Evolutionary conservation across 2,329 filamentous ascomycete genomes (phyloP).

Genomic region (Nigrospora oryzae): DNA sequence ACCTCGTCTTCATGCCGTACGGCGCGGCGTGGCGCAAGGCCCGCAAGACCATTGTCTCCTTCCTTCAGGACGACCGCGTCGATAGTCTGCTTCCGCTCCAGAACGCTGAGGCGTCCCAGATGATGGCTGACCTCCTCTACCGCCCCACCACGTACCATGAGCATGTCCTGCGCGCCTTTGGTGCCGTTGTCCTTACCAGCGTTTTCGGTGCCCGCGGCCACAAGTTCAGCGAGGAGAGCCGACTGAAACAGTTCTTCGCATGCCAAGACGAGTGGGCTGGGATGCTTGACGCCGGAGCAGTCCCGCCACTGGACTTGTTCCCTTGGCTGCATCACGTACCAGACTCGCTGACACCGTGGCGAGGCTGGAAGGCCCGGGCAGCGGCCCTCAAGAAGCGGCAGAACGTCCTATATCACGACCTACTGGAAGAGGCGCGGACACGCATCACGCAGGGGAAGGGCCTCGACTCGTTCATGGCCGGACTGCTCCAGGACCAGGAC

Average conservation of each 20-base stretch:
- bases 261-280: slow-evolving; percentile 7
- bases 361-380: slow-evolving; percentile 8
- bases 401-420: slow-evolving; percentile 8
- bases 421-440: slow-evolving; percentile 5
- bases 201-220: slow-evolving; percentile 10
- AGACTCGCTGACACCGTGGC: slow-evolving; percentile 12
- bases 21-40: slow-evolving; percentile 10
- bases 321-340: slow-evolving; percentile 11
- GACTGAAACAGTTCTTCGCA: slow-evolving; percentile 8
- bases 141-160: slow-evolving; percentile 5
- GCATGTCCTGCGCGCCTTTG: slow-evolving; percentile 8
- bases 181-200: slow-evolving; percentile 9
- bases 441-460: slow-evolving; percentile 4
- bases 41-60: slow-evolving; percentile 10
- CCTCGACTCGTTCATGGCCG: slow-evolving; percentile 8
- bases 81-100: slow-evolving; percentile 8
- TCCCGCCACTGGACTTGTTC: slow-evolving; percentile 11
- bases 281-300: slow-evolving; percentile 5
- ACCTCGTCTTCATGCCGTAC: slow-evolving; percentile 9
- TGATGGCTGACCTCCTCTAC: slow-evolving; percentile 12
- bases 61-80: slow-evolving; percentile 8
- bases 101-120: slow-evolving; percentile 11
- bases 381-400: slow-evolving; percentile 5
- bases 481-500: slow-evolving; percentile 6
- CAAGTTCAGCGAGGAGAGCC: slow-evolving; percentile 1